Conservation (phyloP, 176 grass and related monocot genomes). For the Triticum turgidum region DNA sequence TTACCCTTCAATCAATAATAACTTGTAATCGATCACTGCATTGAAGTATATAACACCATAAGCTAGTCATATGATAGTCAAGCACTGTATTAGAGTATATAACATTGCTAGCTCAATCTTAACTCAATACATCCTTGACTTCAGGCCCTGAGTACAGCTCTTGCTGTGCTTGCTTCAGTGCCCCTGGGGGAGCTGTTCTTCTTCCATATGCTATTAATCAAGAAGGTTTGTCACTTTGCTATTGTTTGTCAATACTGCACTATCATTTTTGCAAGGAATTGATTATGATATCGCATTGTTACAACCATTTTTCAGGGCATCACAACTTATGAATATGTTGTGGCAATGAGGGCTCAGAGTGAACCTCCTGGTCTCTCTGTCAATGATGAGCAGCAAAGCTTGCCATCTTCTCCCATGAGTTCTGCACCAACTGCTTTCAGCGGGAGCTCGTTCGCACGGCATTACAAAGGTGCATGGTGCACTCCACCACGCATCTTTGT, state of each 20-base stretch:
- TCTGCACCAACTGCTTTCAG: constrained; percentile 94
- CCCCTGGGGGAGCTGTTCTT: constrained; percentile 95
- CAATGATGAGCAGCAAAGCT: constrained; percentile 67
- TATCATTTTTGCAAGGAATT: neutral
- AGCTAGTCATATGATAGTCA: neutral
- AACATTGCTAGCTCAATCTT: constrained; percentile 15
- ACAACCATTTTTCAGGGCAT: constrained; percentile 59
- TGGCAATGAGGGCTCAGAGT: constrained; percentile 94
- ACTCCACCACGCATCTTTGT: constrained; percentile 96
- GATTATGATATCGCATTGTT: neutral
- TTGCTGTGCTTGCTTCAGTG: constrained; percentile 76
- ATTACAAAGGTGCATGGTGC: constrained; percentile 98
- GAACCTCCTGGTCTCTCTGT: constrained; percentile 69
- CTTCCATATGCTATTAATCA: constrained; percentile 96
- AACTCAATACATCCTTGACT: constrained; percentile 18
- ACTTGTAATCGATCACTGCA: neutral
- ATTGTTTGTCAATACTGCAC: neutral
- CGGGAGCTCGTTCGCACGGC: constrained; percentile 76
- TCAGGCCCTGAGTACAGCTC: constrained; percentile 70
- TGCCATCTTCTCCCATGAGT: constrained; percentile 83
- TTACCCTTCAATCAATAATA: neutral
- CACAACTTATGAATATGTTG: constrained; percentile 97
- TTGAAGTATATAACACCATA: neutral
- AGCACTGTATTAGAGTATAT: neutral
- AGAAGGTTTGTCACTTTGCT: constrained; percentile 62